Conservation (phyloP, 2,329 filamentous ascomycete species). For the Cyphellophora europaea region DNA sequence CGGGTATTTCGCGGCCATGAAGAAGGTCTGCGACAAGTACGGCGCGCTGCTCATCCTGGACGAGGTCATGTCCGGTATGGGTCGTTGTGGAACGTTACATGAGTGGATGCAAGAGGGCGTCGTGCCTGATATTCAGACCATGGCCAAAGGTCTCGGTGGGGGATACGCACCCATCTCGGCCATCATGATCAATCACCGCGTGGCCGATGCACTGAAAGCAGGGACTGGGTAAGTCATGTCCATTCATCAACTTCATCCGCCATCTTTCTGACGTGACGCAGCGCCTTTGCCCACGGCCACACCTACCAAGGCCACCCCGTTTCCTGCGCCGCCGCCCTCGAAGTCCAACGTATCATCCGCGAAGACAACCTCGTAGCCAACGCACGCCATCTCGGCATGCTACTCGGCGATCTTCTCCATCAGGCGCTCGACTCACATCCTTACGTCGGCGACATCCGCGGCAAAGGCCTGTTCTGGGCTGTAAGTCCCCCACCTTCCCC, state of each 20-base stretch:
- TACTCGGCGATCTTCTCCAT: constrained; percentile 25
- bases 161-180: constrained; percentile 48
- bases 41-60: constrained; percentile 2
- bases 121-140: constrained; percentile 49
- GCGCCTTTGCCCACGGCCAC: constrained; percentile 48
- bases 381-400: constrained; percentile 3
- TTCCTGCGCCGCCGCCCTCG: constrained; percentile 41
- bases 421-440: constrained; percentile 35
- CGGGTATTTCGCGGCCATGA: constrained; percentile 58
- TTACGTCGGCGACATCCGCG: constrained; percentile 48
- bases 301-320: constrained; percentile 48
- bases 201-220: constrained; percentile 38
- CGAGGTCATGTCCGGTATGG: constrained; percentile 32
- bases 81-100: constrained; percentile 46
- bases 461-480: constrained; percentile 49
- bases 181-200: constrained; percentile 39
- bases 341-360: constrained; percentile 41
- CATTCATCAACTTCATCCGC: constrained; percentile 36
- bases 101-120: constrained; percentile 52
- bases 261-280: not conserved
- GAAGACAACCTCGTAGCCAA: constrained; percentile 40
- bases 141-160: constrained; percentile 51
- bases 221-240: constrained; percentile 44
- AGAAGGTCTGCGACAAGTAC: constrained; percentile 6
- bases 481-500: constrained; percentile 8